Base-by-base conservation (phyloP, 306 rosid genomes). In the Prunus mira region DNA sequence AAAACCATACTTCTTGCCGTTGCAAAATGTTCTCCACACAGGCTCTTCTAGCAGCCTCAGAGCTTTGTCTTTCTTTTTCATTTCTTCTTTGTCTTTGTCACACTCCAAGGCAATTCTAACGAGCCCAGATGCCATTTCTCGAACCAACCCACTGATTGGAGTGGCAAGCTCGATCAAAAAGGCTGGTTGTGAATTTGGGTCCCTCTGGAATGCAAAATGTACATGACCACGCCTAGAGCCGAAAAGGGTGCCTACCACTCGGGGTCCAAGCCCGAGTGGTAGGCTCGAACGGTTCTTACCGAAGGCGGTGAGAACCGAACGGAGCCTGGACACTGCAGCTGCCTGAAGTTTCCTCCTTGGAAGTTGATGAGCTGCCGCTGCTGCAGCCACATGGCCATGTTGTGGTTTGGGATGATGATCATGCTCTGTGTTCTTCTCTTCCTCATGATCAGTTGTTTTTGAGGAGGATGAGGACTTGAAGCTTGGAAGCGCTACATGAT, bases 111-210 rank as follows among this genome's bases (percentile, higher is more conserved):
- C 99, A 57, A 96, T 96, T 85, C 99, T 72, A 28, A 96, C 99
- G 57, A 96, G 79, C 82, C 99, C 99, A 28, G 99, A 93, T 3
- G 98, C 99, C 99, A 96, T 92, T 89, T 96, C 99, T n/a, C 88
- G 88, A 58, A 96, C 99, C 80, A 96, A 66, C 41, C 92, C 96
- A 61, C 91, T 89, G 1, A 96, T 93, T 12, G 99, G 99, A 0
- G 99, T 96, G 32, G 97, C 97, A 0, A 96, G 97, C 83, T 92
- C 99, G 32, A 96, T 87, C 46, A 96, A 65, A 80, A 96, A 91
- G 8, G 99, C 98, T 2, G 99, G 99, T 9, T 80, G 86, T 4
- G 96, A 87, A 67, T 68, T 83, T 30, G 99, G 88, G 56, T 93
- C 97, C 80, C 83, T 88, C 63, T 96, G 99, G 67, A 96, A 87